These are phyloP conservation scores for Suhomyces tanzawaensis DNA, from an alignment of 805 yeast species.

Conservation along the genomic window DNA sequence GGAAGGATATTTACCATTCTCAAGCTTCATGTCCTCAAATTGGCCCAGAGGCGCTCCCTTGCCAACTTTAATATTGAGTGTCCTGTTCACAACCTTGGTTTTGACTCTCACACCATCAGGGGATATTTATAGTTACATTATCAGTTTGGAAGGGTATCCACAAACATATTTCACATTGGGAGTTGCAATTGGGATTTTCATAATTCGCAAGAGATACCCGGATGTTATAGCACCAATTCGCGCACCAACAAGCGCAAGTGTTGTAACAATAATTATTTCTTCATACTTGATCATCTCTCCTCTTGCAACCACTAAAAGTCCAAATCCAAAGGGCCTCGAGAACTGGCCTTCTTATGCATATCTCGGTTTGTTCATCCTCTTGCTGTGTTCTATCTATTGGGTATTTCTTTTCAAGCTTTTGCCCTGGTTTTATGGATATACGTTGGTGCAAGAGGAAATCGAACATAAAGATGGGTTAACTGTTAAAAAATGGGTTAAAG, in stretches of 20 bases:
- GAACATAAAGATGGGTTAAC: conserved; percentile 56
- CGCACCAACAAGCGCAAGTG: conserved; percentile 49
- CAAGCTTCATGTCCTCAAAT: conserved; percentile 51
- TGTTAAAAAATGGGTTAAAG: conserved; percentile 55
- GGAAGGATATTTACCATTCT: conserved; percentile 60
- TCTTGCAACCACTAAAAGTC: conserved; percentile 31
- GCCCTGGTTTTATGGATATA: conserved; percentile 49
- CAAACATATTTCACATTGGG: conserved; percentile 48
- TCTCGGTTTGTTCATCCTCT: conserved; percentile 42
- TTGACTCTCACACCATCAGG: conserved; percentile 44
- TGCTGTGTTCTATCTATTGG: conserved; percentile 55
- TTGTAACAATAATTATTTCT: conserved; percentile 45
- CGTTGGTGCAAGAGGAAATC: conserved; percentile 38
- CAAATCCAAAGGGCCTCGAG: conserved; percentile 41
- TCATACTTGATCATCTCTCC: conserved; percentile 52
- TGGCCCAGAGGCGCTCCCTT: conserved; percentile 58
- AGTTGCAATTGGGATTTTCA: conserved; percentile 55
- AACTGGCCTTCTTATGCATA: conserved; percentile 50
- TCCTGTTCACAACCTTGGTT: conserved; percentile 38
- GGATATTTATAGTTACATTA: conserved; percentile 50
- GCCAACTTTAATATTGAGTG: conserved; percentile 46
- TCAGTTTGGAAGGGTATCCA: conserved; percentile 53
- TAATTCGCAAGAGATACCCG: conserved; percentile 50
- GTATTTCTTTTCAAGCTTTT: conserved; percentile 44
- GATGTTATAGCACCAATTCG: conserved; percentile 49